Base-by-base conservation (phyloP, 108 stramenopile genomes). In the Skeletonema tropicum region DNA sequence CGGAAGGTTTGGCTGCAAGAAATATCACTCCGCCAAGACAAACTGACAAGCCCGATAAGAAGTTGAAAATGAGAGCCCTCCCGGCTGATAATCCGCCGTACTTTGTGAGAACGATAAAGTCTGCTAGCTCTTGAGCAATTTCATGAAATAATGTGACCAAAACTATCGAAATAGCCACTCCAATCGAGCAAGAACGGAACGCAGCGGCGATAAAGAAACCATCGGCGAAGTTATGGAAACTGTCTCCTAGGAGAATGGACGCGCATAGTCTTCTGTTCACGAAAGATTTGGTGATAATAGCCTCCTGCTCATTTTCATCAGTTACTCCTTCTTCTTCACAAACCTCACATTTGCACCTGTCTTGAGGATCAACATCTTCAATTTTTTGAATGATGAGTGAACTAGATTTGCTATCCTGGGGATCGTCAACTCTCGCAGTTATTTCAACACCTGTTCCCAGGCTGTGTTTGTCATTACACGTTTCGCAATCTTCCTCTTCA, bases 211-310 rank as follows among this genome's bases (percentile, higher is more conserved):
- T 80, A 62, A 96, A 92, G 57, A 94, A 70, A 15, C 95, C 95
- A 75, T 96, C 95, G 25, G 82, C 75, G 70, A 93, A 92, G 87
- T 92, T 92, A 77, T 95, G 91, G 69, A 91, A 79, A 14, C 66
- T 61, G 73, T 92, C 89, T 10, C 90, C 90, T 11, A 90, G 45
- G n/a, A 86, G 57, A 39, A 94, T 80, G 30, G 84, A 70, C 12
- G 69, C 59, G 25, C 49, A 58, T 17, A 90, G 77, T 25, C 68
- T 31, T 15, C 19, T 45, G 71, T 89, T 74, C 63, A 85, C 70
- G 31, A 71, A 33, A 6, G 46, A 35, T 30, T 68, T 74, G 73
- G 49, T 68, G 3, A 33, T n/a, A 15, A 71, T 46, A 4, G 70
- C 36, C 38, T 41, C 49, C 13, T 29, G 64, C 29, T 17, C 48